phyloP scores from a whole-genome alignment of 2,329 filamentous ascomycete genomes.

The Ophiobolus disseminans region DNA sequence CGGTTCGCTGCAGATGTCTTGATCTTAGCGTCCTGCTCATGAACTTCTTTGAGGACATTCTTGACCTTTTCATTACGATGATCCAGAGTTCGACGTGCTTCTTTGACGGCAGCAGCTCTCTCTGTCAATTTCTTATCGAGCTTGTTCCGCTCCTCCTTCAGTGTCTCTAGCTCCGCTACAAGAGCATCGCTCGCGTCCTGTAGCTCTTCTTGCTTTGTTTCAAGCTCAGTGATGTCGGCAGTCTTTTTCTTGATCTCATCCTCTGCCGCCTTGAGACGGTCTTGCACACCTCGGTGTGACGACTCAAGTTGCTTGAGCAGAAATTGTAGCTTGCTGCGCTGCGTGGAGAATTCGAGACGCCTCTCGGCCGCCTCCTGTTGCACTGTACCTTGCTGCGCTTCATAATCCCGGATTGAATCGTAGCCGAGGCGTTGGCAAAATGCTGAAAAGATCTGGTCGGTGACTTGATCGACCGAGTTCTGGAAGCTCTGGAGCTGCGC shows the following conservation, averaged over 20 bases:
- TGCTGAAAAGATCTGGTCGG: conserved; percentile 83
- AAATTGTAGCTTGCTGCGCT: conserved; percentile 69
- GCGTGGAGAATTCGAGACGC: conserved; percentile 83
- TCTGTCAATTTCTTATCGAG: conserved; percentile 71
- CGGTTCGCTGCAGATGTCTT: conserved; percentile 85
- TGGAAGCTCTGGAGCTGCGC: conserved; percentile 63
- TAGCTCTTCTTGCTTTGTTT: conserved; percentile 75
- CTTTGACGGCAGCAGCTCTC: conserved; percentile 77
- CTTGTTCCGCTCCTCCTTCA: conserved; percentile 74
- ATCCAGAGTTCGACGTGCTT: conserved; percentile 79
- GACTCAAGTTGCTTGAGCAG: conserved; percentile 71
- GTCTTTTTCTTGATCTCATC: conserved; percentile 71
- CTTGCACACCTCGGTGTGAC: conserved; percentile 72
- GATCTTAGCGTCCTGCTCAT: conserved; percentile 80
- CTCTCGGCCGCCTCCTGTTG: conserved; percentile 90
- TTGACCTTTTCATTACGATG: conserved; percentile 87
- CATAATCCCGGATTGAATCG: conserved; percentile 87
- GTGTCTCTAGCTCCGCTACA: conserved; percentile 76
- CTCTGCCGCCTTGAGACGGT: conserved; percentile 73
- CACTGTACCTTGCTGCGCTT: conserved; percentile 88
- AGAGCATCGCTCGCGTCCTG: conserved; percentile 75
- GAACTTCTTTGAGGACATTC: conserved; percentile 74
- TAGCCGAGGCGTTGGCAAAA: conserved; percentile 92
- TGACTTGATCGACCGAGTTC: conserved; percentile 76
- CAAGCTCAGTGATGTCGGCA: conserved; percentile 67